These are phyloP conservation scores for Diutina catenulata DNA, from an alignment of 1,139 yeast species.

Conservation along the genomic window DNA sequence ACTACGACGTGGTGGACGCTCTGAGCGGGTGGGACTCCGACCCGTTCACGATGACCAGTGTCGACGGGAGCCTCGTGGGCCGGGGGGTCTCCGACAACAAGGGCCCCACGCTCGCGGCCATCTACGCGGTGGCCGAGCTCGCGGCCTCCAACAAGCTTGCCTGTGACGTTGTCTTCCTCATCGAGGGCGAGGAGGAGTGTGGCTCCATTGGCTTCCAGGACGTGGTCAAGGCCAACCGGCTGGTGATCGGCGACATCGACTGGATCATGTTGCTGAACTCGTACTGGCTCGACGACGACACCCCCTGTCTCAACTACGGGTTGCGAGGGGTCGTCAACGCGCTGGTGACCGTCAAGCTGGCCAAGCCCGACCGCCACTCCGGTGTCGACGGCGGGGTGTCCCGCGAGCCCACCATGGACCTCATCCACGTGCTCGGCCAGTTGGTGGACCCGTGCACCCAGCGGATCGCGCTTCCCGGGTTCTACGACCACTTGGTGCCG, in stretches of 20 bases:
- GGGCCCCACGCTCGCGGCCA: conserved; percentile 86
- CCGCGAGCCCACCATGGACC: conserved; percentile 81
- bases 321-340: conserved; percentile 84
- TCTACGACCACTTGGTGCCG: conserved; percentile 53
- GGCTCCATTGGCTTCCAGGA: conserved; percentile 81
- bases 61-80: conserved; percentile 79
- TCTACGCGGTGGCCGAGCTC: conserved; percentile 76
- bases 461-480: conserved; percentile 54
- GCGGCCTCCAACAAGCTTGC: conserved; percentile 38
- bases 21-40: conserved; percentile 54
- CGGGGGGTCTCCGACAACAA: conserved; percentile 93
- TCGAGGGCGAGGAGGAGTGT: conserved; percentile 94
- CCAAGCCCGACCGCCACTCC: conserved; percentile 81
- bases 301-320: conserved; percentile 91
- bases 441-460: conserved; percentile 44
- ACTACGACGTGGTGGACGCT: conserved; percentile 82
- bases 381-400: conserved; percentile 94
- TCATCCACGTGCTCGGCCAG: conserved; percentile 58
- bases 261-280: conserved; percentile 88
- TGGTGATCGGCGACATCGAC: conserved; percentile 58
- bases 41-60: conserved; percentile 66
- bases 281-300: conserved; percentile 82
- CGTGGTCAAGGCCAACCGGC: conserved; percentile 39
- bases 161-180: conserved; percentile 68
- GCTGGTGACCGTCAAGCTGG: conserved; percentile 56